Evolutionary conservation across 176 grass and related monocot species (phyloP), one percentile per base, ranked within the genome.

Genomic region (Oryza australiensis): DNA sequence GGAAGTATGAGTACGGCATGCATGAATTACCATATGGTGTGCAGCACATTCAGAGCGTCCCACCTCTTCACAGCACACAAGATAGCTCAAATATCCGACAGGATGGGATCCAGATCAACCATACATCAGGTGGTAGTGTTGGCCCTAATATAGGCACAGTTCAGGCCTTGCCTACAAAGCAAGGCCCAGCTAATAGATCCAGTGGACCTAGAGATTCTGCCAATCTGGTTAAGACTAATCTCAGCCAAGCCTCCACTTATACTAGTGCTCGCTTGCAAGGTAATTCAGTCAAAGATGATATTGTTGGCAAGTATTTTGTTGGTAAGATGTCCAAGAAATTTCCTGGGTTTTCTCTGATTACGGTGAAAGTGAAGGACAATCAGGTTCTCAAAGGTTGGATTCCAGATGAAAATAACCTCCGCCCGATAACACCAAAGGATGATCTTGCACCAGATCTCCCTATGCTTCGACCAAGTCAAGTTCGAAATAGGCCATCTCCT

Each of bases 321-420:
- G 88, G 83, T 24, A 86, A 83, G 83, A 66, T 86, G 79, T 20
- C 79, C 30, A 90, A 86, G 29, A 82, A 83, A 68, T 78, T 16
- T 69, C 74, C 83, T 49, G 88, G 88, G 9, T 86, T 90, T 82
- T 83, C 79, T 66, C 88, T 86, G 23, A 79, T 90, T 69, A 90
- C 83, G 48, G 88, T 90, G 30, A 90, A 82, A 83, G 46, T 90
- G 48, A 90, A 90, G 46, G 79, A 69, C 29, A 86, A 86, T 78
- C 88, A 82, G 62, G 40, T 90, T 23, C 83, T 90, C 74, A 90
- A 71, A 90, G 88, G 88, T 68, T 90, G 88, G 79, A 16, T 90
- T 59, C 88, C 83, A 69, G 88, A 90, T 86, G 79, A 78, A 86
- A 86, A 40, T 48, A 86, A 78, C n/a, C 88, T 86, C 70, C 62